Evolutionary conservation across 169 alveolate species (phyloP).

Genomic region (Plasmodium ovale): DNA sequence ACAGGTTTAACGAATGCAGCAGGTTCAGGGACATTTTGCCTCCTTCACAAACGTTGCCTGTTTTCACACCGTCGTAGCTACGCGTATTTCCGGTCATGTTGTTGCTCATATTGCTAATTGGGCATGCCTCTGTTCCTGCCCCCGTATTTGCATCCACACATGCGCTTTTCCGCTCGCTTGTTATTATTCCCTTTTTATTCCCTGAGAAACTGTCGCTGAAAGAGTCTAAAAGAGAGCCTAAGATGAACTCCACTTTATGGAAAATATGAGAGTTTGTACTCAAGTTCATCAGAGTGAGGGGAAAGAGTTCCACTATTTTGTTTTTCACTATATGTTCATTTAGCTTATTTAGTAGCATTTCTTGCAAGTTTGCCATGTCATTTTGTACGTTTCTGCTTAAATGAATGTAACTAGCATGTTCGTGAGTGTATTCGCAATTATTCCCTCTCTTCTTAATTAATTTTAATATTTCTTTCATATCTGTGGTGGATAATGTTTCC

Average conservation of each 20-base stretch:
- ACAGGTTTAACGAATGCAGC: constrained; percentile 44
- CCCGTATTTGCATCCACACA: not conserved
- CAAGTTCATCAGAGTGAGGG: constrained; percentile 8
- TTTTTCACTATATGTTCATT: constrained; percentile 21
- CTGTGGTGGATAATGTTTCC: constrained; percentile 22
- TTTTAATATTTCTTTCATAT: constrained; percentile 72
- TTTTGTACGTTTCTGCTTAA: not conserved
- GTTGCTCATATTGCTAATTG: no score
- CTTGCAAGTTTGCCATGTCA: constrained; percentile 9
- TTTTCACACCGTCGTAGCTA: no score
- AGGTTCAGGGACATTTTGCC: constrained; percentile 1
- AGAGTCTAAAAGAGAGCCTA: no score
- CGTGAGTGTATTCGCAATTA: not conserved
- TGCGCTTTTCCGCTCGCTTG: not conserved
- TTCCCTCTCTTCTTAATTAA: constrained; percentile 14
- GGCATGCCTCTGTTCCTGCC: no score
- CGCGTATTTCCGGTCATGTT: not conserved
- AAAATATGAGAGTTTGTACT: not conserved
- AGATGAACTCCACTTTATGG: constrained; percentile 5
- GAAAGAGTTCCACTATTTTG: constrained; percentile 43
- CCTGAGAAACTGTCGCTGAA: no score
- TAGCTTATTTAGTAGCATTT: not conserved
- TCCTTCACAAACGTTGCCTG: not conserved
- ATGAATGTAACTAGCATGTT: not conserved
- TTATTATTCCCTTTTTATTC: not conserved